Conservation (phyloP, 2,329 filamentous ascomycete genomes). For the Pseudocercospora pini-densiflorae region DNA sequence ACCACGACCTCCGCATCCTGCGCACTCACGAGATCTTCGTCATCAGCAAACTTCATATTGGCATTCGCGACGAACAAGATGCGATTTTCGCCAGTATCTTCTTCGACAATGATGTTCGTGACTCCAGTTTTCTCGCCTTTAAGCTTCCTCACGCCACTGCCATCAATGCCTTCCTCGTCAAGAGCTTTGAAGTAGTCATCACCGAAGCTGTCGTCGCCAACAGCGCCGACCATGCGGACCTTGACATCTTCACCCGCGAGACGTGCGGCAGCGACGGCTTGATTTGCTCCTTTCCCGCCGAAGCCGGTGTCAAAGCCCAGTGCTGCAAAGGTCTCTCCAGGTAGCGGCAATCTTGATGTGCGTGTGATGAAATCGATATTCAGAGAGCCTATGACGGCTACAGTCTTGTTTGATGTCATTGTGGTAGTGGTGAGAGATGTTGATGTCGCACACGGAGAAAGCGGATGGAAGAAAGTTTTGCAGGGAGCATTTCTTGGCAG, state of each 20-base stretch:
- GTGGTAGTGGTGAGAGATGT: not conserved
- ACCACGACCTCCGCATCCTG: constrained; percentile 45
- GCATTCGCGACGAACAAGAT: constrained; percentile 55
- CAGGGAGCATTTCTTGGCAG: not conserved
- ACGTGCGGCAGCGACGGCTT: constrained; percentile 66
- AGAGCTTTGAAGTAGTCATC: constrained; percentile 47
- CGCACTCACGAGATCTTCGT: constrained; percentile 23
- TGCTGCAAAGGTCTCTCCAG: constrained; percentile 86
- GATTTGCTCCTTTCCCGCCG: constrained; percentile 95
- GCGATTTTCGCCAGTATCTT: constrained; percentile 52
- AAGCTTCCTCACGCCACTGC: constrained; percentile 44
- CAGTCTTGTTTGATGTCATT: not conserved
- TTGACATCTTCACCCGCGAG: constrained; percentile 40
- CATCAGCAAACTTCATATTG: constrained; percentile 45
- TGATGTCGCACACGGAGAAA: not conserved
- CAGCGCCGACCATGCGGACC: constrained; percentile 56
- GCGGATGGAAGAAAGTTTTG: not conserved
- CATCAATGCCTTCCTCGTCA: constrained; percentile 50
- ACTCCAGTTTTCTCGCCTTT: constrained; percentile 53
- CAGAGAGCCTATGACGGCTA: constrained; percentile 78
- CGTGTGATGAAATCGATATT: constrained; percentile 93
- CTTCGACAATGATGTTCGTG: constrained; percentile 56
- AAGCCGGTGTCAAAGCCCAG: constrained; percentile 77
- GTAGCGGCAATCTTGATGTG: constrained; percentile 78
- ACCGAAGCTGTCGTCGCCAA: constrained; percentile 53